Evolutionary conservation across 495 filamentous ascomycete genomes (phyloP).

Genomic region (Halenospora varia): DNA sequence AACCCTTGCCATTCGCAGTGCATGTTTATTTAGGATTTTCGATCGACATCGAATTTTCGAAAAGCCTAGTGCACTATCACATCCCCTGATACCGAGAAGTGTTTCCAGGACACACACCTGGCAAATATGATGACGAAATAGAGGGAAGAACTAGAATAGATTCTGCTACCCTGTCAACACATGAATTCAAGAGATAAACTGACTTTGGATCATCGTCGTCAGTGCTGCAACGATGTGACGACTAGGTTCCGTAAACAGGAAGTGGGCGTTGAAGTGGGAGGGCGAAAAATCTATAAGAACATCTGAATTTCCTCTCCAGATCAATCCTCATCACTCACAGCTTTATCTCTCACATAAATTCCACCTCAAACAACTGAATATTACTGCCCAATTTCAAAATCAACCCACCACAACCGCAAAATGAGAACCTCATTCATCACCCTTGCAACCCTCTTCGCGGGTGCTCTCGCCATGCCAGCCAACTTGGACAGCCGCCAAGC

Average conservation of each 20-base stretch:
- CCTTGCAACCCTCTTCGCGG: conserved; percentile 32
- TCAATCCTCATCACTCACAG: conserved; percentile 17
- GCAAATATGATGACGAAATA: background rate
- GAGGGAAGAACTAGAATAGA: background rate
- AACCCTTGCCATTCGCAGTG: background rate
- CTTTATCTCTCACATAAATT: conserved; percentile 17
- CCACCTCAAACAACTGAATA: conserved; percentile 22
- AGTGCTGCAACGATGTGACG: background rate
- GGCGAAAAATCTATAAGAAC: background rate
- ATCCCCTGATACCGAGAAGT: background rate
- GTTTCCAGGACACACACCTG: background rate
- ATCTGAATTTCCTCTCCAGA: background rate
- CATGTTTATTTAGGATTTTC: background rate
- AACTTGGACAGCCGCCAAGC: conserved; percentile 17
- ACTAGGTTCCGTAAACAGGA: background rate
- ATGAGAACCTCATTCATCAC: conserved; percentile 38
- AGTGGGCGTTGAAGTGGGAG: background rate
- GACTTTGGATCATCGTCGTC: background rate
- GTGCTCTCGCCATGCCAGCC: conserved; percentile 23
- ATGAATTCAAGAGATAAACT: background rate
- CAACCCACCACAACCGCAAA: conserved; percentile 14
- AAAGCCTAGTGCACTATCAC: background rate
- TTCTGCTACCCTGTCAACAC: background rate
- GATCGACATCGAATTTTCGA: background rate
- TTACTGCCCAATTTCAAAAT: conserved; percentile 20